Base-by-base conservation (phyloP, 2,329 filamentous ascomycete genomes). In the Sclerotinia glacialis region DNA sequence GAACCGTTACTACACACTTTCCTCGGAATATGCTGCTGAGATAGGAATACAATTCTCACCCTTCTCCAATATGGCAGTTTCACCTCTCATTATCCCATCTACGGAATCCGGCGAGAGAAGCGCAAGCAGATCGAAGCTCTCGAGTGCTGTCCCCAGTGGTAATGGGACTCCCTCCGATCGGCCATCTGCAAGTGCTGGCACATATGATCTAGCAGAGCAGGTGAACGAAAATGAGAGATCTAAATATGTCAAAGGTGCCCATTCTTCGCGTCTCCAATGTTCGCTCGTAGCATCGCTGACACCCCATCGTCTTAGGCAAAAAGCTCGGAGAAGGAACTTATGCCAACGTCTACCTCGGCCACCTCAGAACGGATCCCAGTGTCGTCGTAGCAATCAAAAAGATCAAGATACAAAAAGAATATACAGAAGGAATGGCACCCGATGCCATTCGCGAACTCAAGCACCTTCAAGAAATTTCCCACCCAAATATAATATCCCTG, bases 271-370 rank as follows among this genome's bases (percentile, higher is more conserved):
- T 70, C 67, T 68, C 64, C 54, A 40, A 8, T 60, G 18, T 31
- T 18, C 34, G 6, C 3, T 16, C 40, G 6, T 28, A 59, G 6
- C 18, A 52, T 53, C 58, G 7, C 53, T 68, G 67, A 69, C 26
- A 60, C 65, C 26, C 18, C 14, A 11, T 34, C 6, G 4, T 55
- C 65, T 42, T 71, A 92, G 91, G 92, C 75, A 93, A 91, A 77
- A 95, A 95, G 76, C 86, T 99, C 68, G 95, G 95, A 78, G 92
- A 96, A 79, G 95, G 95, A 81, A 98, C 95, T 70, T 99, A 99
- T 78, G 95, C 95, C 77, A 89, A 96, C 74, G 95, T 99, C 75
- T 97, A 93, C 81, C 87, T 93, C 64, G 95, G 93, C 63, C 90
- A 94, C 78, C 84, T 95, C 55, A 86, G 88, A 67, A 81, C 80